Evolutionary conservation across 257 asterid genomes (phyloP), one percentile per base, ranked within the genome.

Genomic region (Leonotis leonurus): DNA sequence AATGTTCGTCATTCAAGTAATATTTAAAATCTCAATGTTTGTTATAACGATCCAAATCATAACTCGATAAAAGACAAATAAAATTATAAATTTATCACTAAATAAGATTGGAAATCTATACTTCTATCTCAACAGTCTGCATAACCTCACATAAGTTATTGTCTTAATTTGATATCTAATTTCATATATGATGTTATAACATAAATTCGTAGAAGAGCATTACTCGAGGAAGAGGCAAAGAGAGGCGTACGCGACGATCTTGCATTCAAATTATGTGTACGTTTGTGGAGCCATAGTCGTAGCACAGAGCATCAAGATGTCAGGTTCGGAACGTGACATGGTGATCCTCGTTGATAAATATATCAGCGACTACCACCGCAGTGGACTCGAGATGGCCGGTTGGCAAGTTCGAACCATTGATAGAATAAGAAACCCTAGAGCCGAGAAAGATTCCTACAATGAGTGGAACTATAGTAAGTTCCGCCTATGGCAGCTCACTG

Each of bases 401-500:
- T 90, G 97, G 97, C 64, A 83, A 61, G 81, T 84, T 11, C 54
- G 96, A 61, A 87, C 84, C 27, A 85, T 87, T 16, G 18, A 81
- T 46, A 78, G 97, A 60, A 90, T 90, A 10, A 29, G 97, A 25
- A 89, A 89, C 62, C 97, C 97, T 0, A 83, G 81, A 49, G 95
- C 97, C 0, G 88, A 89, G 59, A 87, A 81, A 67, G 93, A 85
- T 14, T 73, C 93, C 1, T 90, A 90, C 81, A 90, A 90, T 12
- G 97, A 90, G 49, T 90, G 95, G 95, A 90, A 90, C 60, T 90
- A 90, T 71, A 90, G 97, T 85, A 90, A 90, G 79, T 87, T 90
- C 82, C 67, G 96, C 13, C 59, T 90, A 27, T 90, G 97, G 97
- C 96, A 87, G 65, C 84, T 90, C 8, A 87, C 92, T 0, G 97